These are phyloP conservation scores for Colletotrichum sp. DNA, from an alignment of 2,329 filamentous ascomycete genomes.

Conservation along the genomic window DNA sequence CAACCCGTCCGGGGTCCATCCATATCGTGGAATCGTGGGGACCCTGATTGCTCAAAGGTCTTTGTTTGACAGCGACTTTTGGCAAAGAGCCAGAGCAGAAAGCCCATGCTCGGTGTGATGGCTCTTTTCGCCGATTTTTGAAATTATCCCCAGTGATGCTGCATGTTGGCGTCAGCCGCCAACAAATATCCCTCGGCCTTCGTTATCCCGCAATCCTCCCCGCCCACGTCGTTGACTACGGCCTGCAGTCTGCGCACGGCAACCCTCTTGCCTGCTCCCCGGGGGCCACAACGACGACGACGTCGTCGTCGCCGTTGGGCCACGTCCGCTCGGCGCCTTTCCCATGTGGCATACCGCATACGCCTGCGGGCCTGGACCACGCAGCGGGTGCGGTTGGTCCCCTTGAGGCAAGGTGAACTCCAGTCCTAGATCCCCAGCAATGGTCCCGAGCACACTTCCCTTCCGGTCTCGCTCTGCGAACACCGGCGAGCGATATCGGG, in stretches of 20 bases:
- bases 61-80: background rate
- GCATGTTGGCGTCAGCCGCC: background rate
- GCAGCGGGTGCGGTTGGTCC: background rate
- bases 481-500: constrained; percentile 2
- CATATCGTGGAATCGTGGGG: constrained; percentile 10
- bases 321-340: background rate
- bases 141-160: background rate
- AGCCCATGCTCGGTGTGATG: background rate
- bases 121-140: background rate
- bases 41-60: constrained; percentile 3
- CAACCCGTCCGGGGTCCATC: constrained; percentile 3
- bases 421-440: background rate
- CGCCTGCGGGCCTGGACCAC: background rate
- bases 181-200: background rate
- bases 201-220: background rate
- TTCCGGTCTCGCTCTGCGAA: constrained; percentile 5
- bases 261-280: background rate
- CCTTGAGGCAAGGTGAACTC: background rate
- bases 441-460: background rate
- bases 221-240: background rate
- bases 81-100: background rate
- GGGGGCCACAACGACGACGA: background rate
- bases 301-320: background rate
- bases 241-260: background rate
- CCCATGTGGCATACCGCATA: background rate